These are phyloP conservation scores for Lecanicillium sp. DNA, from an alignment of 2,329 filamentous ascomycete species.

Conservation along the genomic window DNA sequence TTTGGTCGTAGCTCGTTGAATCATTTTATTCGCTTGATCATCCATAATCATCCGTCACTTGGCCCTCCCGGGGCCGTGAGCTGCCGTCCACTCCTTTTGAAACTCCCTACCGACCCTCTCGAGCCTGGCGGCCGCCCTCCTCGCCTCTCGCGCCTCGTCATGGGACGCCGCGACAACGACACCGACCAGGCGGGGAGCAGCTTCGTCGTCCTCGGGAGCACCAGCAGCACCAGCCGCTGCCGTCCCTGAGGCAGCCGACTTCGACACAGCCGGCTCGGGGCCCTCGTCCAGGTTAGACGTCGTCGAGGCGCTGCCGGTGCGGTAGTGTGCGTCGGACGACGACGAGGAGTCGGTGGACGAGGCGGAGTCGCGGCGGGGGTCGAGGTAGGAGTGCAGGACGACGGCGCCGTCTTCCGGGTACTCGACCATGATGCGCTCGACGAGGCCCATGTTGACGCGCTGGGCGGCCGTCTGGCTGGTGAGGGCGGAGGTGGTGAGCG, in stretches of 20 bases:
- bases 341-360: constrained; percentile 1
- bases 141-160: constrained; percentile 41
- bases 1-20: too few species aligned
- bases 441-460: constrained; percentile 44
- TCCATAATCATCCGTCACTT: too few species aligned
- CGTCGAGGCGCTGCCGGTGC: constrained; percentile 11
- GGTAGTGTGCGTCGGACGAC: constrained; percentile 5
- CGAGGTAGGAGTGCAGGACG: constrained; percentile 38
- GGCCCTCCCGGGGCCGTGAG: too few species aligned
- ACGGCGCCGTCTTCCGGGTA: constrained; percentile 36
- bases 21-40: too few species aligned
- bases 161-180: constrained; percentile 44
- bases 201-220: constrained; percentile 12
- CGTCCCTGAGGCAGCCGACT: background rate
- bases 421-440: constrained; percentile 52
- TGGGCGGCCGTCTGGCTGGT: constrained; percentile 43
- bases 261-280: background rate
- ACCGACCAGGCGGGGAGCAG: constrained; percentile 43
- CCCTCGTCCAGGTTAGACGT: constrained; percentile 5
- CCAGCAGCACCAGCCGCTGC: background rate
- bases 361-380: constrained; percentile 21
- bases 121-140: constrained; percentile 42
- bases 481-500: constrained; percentile 45
- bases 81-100: constrained; percentile 40
- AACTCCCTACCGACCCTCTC: constrained; percentile 48